These are phyloP conservation scores for Wickerhamomyces sp. DNA, from an alignment of 1,139 yeast genomes.

Conservation along the genomic window DNA sequence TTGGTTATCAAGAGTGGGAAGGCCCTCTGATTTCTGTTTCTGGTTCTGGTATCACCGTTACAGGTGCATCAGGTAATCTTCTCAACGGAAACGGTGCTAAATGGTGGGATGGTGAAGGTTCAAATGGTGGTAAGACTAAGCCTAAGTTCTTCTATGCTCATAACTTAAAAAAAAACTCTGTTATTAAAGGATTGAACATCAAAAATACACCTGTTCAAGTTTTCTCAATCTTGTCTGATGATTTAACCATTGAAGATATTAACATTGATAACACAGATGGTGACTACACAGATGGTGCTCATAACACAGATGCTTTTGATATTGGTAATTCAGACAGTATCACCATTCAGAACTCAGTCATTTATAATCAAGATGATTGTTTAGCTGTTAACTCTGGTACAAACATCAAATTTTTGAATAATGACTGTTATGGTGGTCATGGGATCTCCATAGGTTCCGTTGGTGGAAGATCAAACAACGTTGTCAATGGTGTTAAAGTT, in stretches of 20 bases:
- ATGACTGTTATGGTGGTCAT: constrained; percentile 16
- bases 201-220: constrained; percentile 14
- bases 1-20: constrained; percentile 13
- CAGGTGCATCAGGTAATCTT: constrained; percentile 12
- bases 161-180: constrained; percentile 6
- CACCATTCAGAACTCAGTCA: constrained; percentile 7
- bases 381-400: constrained; percentile 16
- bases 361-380: constrained; percentile 17
- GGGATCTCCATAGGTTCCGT: constrained; percentile 19
- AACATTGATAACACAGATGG: constrained; percentile 14
- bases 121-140: constrained; percentile 12
- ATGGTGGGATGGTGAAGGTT: constrained; percentile 18
- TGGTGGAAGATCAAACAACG: constrained; percentile 11
- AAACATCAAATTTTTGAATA: constrained; percentile 9
- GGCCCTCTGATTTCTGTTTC: constrained; percentile 14
- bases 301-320: constrained; percentile 17
- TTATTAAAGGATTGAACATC: constrained; percentile 9
- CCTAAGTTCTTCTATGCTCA: constrained; percentile 14
- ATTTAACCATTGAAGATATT: constrained; percentile 6
- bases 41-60: constrained; percentile 11
- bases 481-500: constrained; percentile 9
- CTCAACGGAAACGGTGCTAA: constrained; percentile 13
- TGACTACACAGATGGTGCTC: constrained; percentile 7
- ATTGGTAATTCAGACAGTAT: constrained; percentile 9
- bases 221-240: constrained; percentile 8